A percentile compares a stretch with the other conserved stretches of the same genome.
Conservation (phyloP, 2,329 filamentous ascomycete genomes). For the Colletotrichum brevisporum region DNA sequence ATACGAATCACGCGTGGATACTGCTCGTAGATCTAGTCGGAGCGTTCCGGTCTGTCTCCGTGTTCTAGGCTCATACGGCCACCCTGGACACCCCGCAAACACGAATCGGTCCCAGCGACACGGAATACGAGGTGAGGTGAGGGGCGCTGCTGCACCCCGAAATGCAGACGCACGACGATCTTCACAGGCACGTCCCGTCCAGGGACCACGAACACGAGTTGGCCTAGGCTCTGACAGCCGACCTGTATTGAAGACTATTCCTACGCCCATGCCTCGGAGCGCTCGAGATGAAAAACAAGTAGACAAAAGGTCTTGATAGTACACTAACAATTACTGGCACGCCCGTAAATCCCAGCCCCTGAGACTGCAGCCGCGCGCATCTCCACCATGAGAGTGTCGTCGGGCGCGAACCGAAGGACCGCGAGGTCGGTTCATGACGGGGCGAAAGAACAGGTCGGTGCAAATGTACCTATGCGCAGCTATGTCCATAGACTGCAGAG, state of each 20-base stretch:
- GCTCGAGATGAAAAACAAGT: constrained; percentile 32
- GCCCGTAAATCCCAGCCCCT: constrained; percentile 21
- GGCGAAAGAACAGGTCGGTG: constrained; percentile 27
- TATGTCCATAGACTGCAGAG: constrained; percentile 40
- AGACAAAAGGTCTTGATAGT: constrained; percentile 40
- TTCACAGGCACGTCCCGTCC: neutral
- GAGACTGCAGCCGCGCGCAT: constrained; percentile 8
- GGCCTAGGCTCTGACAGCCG: constrained; percentile 28
- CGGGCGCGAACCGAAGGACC: constrained; percentile 1
- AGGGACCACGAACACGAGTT: neutral
- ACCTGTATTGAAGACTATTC: constrained; percentile 39
- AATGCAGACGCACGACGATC: constrained; percentile 2
- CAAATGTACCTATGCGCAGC: constrained; percentile 41
- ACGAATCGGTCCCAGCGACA: constrained; percentile 30
- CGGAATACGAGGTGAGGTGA: constrained; percentile 26
- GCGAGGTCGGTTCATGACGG: neutral
- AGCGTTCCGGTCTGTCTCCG: constrained; percentile 3
- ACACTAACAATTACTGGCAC: constrained; percentile 42
- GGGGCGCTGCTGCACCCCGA: constrained; percentile 20
- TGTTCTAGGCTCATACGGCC: constrained; percentile 22
- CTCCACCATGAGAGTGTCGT: constrained; percentile 15
- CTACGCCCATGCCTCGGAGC: constrained; percentile 33
- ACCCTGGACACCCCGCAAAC: constrained; percentile 33
- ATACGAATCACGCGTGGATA: constrained; percentile 15
- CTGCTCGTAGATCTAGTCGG: constrained; percentile 16